Base-by-base conservation (phyloP, 768 basidiomycete species). In the Gloeophyllum trabeum region DNA sequence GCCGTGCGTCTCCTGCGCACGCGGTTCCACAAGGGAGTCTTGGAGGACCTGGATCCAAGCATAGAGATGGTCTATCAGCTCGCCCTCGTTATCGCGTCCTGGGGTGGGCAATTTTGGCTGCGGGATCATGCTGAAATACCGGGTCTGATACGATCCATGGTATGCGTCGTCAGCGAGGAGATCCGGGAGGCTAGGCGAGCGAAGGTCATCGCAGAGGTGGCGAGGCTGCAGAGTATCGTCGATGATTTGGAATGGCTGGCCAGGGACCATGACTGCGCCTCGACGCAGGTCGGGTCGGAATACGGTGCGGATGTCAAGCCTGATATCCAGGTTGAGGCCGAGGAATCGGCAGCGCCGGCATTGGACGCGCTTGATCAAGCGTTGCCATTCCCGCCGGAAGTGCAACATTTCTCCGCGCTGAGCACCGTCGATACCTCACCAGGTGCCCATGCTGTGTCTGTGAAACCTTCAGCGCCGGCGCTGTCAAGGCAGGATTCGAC, bases 91-190 rank as follows among this genome's bases (percentile, higher is more conserved):
- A 58, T 65, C 39, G 57, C 63, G 24, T 44, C 54, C 36, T 85
- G 82, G 82, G 79, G 80, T 19, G 75, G 74, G 18, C 71, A 71
- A 49, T 73, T 73, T 69, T 85, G 81, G 79, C 67, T 70, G 21
- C 69, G 67, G 40, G 76, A 81, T 48, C 78, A 78, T 54, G 57
- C 66, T 4, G 82, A 82, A 60, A 67, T 81, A 51, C 69, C 66
- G 56, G 64, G 71, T 39, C 65, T 82, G 34, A 68, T 81, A 24
- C 67, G 69, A 35, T 68, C 71, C 24, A 76, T 79, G 55, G 68
- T 75, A 24, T 63, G 71, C 44, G 69, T 79, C 26, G 59, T 86
- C 23, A 76, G 69, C 13, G 82, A 82, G 53, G 81, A 85, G 57
- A 65, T 84, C 40, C 65, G 69, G 39, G 73, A 70, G 51, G 67